Evolutionary conservation across 2,329 filamentous ascomycete species (phyloP).

Genomic region (Volutella citrinella): DNA sequence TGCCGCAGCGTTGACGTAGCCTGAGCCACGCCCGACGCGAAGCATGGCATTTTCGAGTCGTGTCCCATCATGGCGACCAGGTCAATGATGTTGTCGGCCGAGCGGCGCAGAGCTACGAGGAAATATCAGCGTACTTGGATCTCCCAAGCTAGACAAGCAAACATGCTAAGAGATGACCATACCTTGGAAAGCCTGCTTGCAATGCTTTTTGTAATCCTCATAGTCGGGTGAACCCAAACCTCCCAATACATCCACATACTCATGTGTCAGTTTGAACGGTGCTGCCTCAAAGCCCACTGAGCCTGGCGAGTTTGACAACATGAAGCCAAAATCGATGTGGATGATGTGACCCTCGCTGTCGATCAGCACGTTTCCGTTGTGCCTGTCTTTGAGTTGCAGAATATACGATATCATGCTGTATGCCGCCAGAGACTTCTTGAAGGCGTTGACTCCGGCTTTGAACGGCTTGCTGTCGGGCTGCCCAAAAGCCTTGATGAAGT

Average conservation of each 20-base stretch:
- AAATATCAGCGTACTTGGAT: constrained; percentile 9
- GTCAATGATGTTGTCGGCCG: constrained; percentile 78
- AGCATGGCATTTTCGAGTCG: constrained; percentile 83
- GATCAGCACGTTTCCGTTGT: constrained; percentile 84
- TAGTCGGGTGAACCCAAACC: constrained; percentile 68
- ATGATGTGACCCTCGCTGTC: constrained; percentile 84
- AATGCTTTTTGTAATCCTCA: constrained; percentile 72
- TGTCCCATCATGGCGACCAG: constrained; percentile 81
- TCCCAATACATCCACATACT: constrained; percentile 81
- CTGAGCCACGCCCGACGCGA: constrained; percentile 68
- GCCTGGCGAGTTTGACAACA: constrained; percentile 82
- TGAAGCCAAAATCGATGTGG: constrained; percentile 88
- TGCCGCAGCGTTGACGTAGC: constrained; percentile 68
- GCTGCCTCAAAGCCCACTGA: constrained; percentile 84
- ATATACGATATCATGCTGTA: constrained; percentile 85
- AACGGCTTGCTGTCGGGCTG: constrained; percentile 66
- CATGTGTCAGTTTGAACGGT: constrained; percentile 81
- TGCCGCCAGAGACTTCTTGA: constrained; percentile 76
- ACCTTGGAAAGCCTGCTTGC: constrained; percentile 83
- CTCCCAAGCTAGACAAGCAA: too few relatives aligned
- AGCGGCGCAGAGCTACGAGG: constrained; percentile 64
- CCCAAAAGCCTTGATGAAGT: constrained; percentile 79
- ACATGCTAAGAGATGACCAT: constrained; percentile 20
- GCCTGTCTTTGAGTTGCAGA: constrained; percentile 79
- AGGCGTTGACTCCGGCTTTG: constrained; percentile 70